Percentiles rank a stretch among this genome's conserved stretches.
Evolutionary conservation across 2,329 filamentous ascomycete genomes (phyloP).

Genomic region (Beauveria australis): DNA sequence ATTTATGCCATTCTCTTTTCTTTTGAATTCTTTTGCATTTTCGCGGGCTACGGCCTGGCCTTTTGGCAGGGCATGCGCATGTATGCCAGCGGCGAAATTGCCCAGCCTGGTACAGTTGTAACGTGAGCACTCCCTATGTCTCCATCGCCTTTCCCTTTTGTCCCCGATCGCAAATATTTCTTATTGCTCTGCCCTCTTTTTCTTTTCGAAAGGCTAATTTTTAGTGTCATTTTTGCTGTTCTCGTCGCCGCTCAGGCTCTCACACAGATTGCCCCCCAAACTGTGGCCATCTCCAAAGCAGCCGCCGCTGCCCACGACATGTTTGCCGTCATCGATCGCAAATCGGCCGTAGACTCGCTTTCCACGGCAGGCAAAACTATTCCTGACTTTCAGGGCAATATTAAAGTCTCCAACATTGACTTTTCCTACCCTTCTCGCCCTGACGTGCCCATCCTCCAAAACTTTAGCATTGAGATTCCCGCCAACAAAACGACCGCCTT

Average conservation of each 20-base stretch:
- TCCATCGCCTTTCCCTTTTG: neutral
- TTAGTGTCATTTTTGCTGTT: conserved; percentile 38
- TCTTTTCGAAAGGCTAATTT: neutral
- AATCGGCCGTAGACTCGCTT: conserved; percentile 34
- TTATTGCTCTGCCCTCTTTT: neutral
- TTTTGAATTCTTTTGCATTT: conserved; percentile 39
- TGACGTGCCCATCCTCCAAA: conserved; percentile 35
- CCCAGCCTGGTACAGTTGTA: conserved; percentile 36
- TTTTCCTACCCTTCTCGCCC: conserved; percentile 53
- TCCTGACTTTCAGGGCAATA: conserved; percentile 30
- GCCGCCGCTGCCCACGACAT: conserved; percentile 38
- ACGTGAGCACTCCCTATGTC: conserved; percentile 26
- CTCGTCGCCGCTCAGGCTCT: conserved; percentile 37
- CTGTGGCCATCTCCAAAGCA: conserved; percentile 36
- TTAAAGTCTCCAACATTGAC: conserved; percentile 38
- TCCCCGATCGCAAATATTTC: too few relatives aligned
- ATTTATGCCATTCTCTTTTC: conserved; percentile 36
- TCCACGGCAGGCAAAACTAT: conserved; percentile 26
- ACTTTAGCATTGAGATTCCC: conserved; percentile 34
- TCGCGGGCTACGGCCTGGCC: conserved; percentile 37
- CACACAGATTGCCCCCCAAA: conserved; percentile 39
- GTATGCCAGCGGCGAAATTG: conserved; percentile 35
- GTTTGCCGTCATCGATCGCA: conserved; percentile 39
- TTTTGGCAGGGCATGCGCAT: conserved; percentile 46
- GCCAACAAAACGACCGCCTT: conserved; percentile 43